Conservation (phyloP, 108 stramenopile genomes). For the Pseudonitzschia pungens region DNA sequence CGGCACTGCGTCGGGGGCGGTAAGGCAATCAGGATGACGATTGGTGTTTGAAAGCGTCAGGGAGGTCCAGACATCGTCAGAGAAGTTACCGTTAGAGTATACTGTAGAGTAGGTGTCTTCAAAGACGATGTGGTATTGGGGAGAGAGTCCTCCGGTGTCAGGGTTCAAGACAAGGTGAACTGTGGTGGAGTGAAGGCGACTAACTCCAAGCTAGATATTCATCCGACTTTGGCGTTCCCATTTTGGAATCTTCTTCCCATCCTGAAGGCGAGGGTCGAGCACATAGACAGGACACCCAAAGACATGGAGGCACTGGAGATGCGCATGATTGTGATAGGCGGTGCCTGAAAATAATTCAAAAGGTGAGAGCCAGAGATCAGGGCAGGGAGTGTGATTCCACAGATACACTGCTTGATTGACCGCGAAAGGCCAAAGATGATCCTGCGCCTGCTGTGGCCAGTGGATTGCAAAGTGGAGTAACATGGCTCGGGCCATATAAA, state of each 20-base stretch:
- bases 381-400: constrained; percentile 34
- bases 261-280: constrained; percentile 34
- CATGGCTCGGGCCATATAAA: constrained; percentile 24
- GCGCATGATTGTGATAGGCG: background rate
- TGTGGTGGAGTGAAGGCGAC: constrained; percentile 29
- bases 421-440: constrained; percentile 39
- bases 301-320: constrained; percentile 7
- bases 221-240: constrained; percentile 35
- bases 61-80: background rate
- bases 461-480: constrained; percentile 46
- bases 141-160: constrained; percentile 27
- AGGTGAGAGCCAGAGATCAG: constrained; percentile 29
- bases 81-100: background rate
- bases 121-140: constrained; percentile 49
- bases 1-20: too few relatives aligned
- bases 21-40: background rate
- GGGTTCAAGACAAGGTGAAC: constrained; percentile 42
- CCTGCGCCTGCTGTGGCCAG: constrained; percentile 39
- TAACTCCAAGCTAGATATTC: constrained; percentile 42
- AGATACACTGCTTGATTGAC: constrained; percentile 45
- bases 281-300: constrained; percentile 55
- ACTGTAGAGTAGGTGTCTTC: constrained; percentile 39
- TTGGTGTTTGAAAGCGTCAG: background rate
- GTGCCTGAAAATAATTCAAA: background rate
- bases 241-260: constrained; percentile 39